Percentiles rank a stretch among this genome's conserved stretches.
Conservation (phyloP, 176 grass and related monocot species). For the Lolium rigidum region DNA sequence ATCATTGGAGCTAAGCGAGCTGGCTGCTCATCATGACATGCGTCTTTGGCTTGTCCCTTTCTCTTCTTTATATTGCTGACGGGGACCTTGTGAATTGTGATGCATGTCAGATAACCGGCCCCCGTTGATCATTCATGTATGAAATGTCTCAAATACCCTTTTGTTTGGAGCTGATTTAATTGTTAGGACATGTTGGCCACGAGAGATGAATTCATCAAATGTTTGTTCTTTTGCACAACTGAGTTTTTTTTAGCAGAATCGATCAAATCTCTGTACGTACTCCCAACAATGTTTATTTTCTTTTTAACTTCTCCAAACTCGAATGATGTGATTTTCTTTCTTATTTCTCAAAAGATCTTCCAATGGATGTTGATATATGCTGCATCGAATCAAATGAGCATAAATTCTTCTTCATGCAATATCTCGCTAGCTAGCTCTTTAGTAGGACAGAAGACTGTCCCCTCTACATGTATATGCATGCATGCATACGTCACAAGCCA, state of each 20-base stretch:
- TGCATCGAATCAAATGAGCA: constrained; percentile 45
- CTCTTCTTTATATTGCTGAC: constrained; percentile 59
- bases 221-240: neutral
- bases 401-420: constrained; percentile 32
- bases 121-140: neutral
- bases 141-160: constrained; percentile 5
- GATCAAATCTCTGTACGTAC: neutral
- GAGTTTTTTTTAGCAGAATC: neutral
- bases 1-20: constrained; percentile 18
- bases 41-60: constrained; percentile 37
- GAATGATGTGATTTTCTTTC: neutral
- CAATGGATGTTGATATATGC: constrained; percentile 38
- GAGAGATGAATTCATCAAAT: neutral
- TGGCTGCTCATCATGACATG: constrained; percentile 50
- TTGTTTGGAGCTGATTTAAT: neutral
- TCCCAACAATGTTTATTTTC: neutral
- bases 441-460: constrained; percentile 55
- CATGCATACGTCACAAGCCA: constrained; percentile 55
- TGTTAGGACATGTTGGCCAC: neutral
- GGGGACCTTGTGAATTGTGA: neutral
- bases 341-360: neutral
- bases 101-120: constrained; percentile 24
- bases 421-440: constrained; percentile 34
- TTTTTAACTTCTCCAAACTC: neutral
- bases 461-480: constrained; percentile 39